Conservation (phyloP, 2,329 filamentous ascomycete genomes). For the Chalaropsis ovoidea region DNA sequence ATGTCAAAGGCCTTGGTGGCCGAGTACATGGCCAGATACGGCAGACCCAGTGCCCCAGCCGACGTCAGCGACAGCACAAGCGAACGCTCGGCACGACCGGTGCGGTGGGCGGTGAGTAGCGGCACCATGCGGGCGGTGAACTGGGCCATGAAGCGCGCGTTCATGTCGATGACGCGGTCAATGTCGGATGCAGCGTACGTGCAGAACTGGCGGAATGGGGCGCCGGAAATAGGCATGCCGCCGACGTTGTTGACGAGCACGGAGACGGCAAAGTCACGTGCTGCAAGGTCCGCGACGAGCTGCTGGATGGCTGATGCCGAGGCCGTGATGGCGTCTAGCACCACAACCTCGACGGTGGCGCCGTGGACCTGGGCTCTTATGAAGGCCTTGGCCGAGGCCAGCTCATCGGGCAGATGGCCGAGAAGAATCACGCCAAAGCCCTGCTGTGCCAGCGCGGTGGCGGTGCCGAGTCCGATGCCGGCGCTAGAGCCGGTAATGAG, state of each 20-base stretch:
- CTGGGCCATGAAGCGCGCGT: slow-evolving; percentile 33
- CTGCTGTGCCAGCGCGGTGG: slow-evolving; percentile 31
- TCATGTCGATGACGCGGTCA: slow-evolving; percentile 31
- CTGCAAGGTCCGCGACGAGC: slow-evolving; percentile 26
- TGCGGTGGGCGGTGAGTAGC: slow-evolving; percentile 24
- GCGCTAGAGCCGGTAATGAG: slow-evolving; percentile 33
- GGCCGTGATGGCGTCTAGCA: background rate
- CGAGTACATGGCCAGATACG: slow-evolving; percentile 31
- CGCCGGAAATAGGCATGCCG: slow-evolving; percentile 29
- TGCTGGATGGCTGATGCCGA: background rate
- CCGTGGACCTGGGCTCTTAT: background rate
- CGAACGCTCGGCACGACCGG: background rate
- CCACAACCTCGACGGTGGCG: background rate
- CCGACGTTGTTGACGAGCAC: slow-evolving; percentile 34
- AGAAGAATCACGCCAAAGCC: slow-evolving; percentile 33
- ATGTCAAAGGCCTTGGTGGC: slow-evolving; percentile 32
- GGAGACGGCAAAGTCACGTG: slow-evolving; percentile 30
- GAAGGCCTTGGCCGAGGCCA: background rate
- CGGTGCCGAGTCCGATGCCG: slow-evolving; percentile 32
- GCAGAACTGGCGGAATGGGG: slow-evolving; percentile 29
- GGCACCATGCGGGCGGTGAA: slow-evolving; percentile 32
- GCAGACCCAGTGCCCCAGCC: slow-evolving; percentile 28
- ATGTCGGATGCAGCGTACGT: slow-evolving; percentile 30
- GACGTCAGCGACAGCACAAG: slow-evolving; percentile 31
- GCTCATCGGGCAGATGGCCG: slow-evolving; percentile 8